Conservation (phyloP, 129 eudicot genomes). For the Pseudognaphalium luteoalbum region DNA sequence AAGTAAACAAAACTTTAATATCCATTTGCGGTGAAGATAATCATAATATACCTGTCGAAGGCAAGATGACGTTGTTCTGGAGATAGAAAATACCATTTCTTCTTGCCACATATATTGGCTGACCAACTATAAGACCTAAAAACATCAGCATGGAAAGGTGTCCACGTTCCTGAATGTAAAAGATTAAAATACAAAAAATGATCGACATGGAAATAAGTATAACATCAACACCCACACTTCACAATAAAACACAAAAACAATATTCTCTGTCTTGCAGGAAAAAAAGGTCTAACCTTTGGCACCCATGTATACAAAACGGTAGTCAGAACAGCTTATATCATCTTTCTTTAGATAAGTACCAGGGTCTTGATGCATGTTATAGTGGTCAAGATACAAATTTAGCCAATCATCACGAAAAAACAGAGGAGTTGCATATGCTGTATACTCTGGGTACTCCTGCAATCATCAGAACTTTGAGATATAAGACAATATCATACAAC, state of each 20-base stretch:
- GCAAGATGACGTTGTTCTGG: slow-evolving; percentile 23
- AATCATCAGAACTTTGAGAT: slow-evolving; percentile 8
- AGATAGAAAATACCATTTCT: neutral
- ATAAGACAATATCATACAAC: slow-evolving; percentile 12
- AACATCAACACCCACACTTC: slow-evolving; percentile 3
- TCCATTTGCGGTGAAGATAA: neutral
- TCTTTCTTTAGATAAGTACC: slow-evolving; percentile 41
- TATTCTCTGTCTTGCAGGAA: slow-evolving; percentile 33
- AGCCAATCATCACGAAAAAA: slow-evolving; percentile 86
- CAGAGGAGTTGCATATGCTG: slow-evolving; percentile 68
- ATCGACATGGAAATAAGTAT: neutral
- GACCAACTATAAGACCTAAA: slow-evolving; percentile 90
- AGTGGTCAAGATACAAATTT: slow-evolving; percentile 80
- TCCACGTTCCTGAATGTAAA: slow-evolving; percentile 84
- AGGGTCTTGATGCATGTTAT: slow-evolving; percentile 63
- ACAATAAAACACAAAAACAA: slow-evolving; percentile 12
- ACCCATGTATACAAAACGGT: slow-evolving; percentile 98
- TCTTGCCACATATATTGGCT: slow-evolving; percentile 24
- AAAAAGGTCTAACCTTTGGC: slow-evolving; percentile 69
- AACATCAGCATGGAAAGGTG: slow-evolving; percentile 98
- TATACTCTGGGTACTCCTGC: slow-evolving; percentile 94
- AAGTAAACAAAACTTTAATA: neutral
- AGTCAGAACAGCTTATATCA: slow-evolving; percentile 76
- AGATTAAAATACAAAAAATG: neutral
- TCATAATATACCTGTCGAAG: neutral